Evolutionary conservation across 768 basidiomycete genomes (phyloP).

Genomic region (Boletellus ananas): DNA sequence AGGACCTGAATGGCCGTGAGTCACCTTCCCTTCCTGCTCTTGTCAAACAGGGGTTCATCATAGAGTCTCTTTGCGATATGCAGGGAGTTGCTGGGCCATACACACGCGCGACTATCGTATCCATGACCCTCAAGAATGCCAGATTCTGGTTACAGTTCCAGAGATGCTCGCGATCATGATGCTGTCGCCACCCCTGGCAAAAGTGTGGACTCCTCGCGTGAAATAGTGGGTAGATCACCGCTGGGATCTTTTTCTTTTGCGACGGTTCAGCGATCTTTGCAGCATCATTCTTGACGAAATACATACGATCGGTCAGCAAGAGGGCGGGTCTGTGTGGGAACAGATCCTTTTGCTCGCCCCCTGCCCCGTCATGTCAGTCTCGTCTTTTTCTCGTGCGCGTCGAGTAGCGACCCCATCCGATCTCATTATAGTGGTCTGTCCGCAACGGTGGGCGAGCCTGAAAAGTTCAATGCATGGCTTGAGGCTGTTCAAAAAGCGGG

Average conservation of each 20-base stretch:
- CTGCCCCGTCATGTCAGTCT: constrained; percentile 64
- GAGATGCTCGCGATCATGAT: constrained; percentile 68
- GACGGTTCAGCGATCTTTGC: not conserved
- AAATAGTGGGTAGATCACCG: constrained; percentile 42
- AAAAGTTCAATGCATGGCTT: constrained; percentile 65
- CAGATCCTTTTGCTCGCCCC: constrained; percentile 68
- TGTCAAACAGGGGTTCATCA: not conserved
- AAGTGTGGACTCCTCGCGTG: constrained; percentile 57
- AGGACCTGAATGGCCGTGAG: constrained; percentile 48
- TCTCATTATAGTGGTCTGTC: constrained; percentile 52
- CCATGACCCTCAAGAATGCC: constrained; percentile 61
- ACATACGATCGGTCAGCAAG: constrained; percentile 67
- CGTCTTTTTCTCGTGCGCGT: not conserved
- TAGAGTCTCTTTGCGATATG: not conserved
- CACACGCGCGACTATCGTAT: constrained; percentile 64
- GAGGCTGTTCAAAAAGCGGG: constrained; percentile 55
- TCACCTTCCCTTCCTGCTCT: constrained; percentile 5
- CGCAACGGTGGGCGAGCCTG: constrained; percentile 65
- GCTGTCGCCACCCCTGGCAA: constrained; percentile 61
- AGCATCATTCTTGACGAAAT: constrained; percentile 60
- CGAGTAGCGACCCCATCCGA: not conserved
- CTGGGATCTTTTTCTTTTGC: not conserved
- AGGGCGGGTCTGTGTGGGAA: constrained; percentile 70
- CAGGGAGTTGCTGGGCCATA: constrained; percentile 61
- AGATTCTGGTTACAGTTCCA: constrained; percentile 72